phyloP scores from a whole-genome alignment of 2,329 filamentous ascomycete genomes.

The Aspergillus felis region DNA sequence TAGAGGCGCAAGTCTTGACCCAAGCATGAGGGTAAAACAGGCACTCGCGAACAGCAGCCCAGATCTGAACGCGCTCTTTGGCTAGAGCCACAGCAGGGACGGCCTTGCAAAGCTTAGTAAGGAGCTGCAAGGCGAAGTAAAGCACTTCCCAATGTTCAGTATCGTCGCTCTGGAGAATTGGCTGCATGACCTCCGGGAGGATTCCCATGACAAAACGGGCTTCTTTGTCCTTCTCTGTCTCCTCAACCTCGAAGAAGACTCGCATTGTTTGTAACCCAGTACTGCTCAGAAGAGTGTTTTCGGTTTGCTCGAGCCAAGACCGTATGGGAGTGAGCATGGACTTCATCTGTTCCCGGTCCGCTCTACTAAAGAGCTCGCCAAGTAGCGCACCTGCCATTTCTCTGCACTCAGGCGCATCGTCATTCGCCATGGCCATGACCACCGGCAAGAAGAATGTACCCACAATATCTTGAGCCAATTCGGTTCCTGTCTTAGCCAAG shows the following conservation, averaged over 20 bases:
- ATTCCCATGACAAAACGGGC: constrained; percentile 54
- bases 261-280: constrained; percentile 77
- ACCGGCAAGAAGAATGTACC: constrained; percentile 80
- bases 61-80: constrained; percentile 59
- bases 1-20: constrained; percentile 73
- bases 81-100: constrained; percentile 63
- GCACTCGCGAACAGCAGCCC: constrained; percentile 64
- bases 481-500: constrained; percentile 77
- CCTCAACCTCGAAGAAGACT: constrained; percentile 72
- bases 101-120: constrained; percentile 63
- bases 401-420: constrained; percentile 80
- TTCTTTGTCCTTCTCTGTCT: constrained; percentile 64
- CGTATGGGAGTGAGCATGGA: constrained; percentile 69
- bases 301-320: constrained; percentile 71
- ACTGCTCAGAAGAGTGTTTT: constrained; percentile 66
- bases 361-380: constrained; percentile 73
- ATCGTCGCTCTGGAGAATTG: constrained; percentile 46
- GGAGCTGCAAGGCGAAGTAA: constrained; percentile 67
- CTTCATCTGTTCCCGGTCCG: constrained; percentile 67
- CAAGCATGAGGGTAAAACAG: constrained; percentile 68
- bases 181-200: constrained; percentile 54
- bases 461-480: constrained; percentile 77
- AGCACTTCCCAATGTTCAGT: constrained; percentile 65
- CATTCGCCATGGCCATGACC: constrained; percentile 80
- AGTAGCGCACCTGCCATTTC: constrained; percentile 76